Conservation (phyloP, 2,329 filamentous ascomycete genomes). For the Alternaria arbusti region DNA sequence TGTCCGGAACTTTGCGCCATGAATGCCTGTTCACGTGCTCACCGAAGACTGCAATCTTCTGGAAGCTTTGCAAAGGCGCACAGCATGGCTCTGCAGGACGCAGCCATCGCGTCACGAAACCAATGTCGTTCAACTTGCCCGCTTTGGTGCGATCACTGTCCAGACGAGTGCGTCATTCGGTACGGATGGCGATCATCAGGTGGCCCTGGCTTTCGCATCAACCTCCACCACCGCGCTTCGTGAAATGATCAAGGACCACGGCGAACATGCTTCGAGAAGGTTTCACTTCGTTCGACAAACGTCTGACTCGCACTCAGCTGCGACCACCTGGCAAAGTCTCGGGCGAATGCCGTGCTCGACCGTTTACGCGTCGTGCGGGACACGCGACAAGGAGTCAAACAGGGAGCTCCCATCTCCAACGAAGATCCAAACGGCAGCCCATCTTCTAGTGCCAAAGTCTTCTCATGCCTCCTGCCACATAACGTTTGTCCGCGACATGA, state of each 20-base stretch:
- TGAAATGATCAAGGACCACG: slow-evolving; percentile 31
- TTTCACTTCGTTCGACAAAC: slow-evolving; percentile 33
- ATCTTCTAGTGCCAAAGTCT: slow-evolving; percentile 13
- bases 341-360: background rate
- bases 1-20: slow-evolving; percentile 7
- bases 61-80: slow-evolving; percentile 18
- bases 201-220: slow-evolving; percentile 29
- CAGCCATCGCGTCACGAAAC: slow-evolving; percentile 40
- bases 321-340: background rate
- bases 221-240: slow-evolving; percentile 17
- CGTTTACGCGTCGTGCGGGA: background rate
- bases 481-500: background rate
- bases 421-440: slow-evolving; percentile 20
- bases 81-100: slow-evolving; percentile 17
- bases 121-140: slow-evolving; percentile 30
- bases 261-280: slow-evolving; percentile 41
- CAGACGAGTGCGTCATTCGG: slow-evolving; percentile 37
- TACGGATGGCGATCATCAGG: slow-evolving; percentile 39
- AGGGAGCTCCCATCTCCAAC: slow-evolving; percentile 11
- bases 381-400: background rate
- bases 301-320: slow-evolving; percentile 7
- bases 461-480: background rate
- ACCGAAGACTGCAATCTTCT: slow-evolving; percentile 22
- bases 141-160: slow-evolving; percentile 16
- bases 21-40: slow-evolving; percentile 22